Base-by-base conservation (phyloP, 345 rosid species). In the Citrus australasica region DNA sequence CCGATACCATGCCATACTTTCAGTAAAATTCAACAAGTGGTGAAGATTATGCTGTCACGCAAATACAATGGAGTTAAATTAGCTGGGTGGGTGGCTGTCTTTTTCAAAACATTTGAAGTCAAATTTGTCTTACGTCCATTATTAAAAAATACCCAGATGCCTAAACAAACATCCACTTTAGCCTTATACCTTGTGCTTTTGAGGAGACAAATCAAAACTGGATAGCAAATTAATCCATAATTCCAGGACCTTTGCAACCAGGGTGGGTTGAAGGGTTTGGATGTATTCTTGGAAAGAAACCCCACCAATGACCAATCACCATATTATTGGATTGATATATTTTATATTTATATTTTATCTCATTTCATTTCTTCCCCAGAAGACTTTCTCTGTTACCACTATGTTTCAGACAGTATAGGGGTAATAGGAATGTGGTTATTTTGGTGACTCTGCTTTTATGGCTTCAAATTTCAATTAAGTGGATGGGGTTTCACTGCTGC, bases 51-150 rank as follows among this genome's bases (percentile, higher is more conserved):
- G 74, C 69, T 30, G 8, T 46, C 71, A 28, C 63, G 66, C 74
- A 75, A 40, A 63, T 56, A 4, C 53, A 24, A 61, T 38, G 53
- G 67, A 71, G 73, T 74, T 67, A 76, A 78, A 70, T 70, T 35
- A 40, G 33, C 55, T 35, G 60, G 51, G 17, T 53, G 58, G 78
- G 55, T 81, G 78, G 82, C 73, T 84, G 90, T 88, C 87, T 27
- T 80, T 78, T 78, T 87, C 88, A 66, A 75, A 75, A 76, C 76
- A 79, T 84, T 82, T 82, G 14, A 35, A 80, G 82, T 90, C 85
- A 83, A 80, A 87, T 76, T 42, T 35, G 69, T 67, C 69, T 30
- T 69, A 61, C 37, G 27, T 10, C 27, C 25, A 4, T 65, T 1
- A 53, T 4, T 71, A 27, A 55, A n/a, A 56, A 68, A 35, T 7